A percentile compares a stretch with the other conserved stretches of the same genome.
These are phyloP conservation scores for Colletotrichum trifolii DNA, from an alignment of 2,329 filamentous ascomycete genomes.

Conservation along the genomic window DNA sequence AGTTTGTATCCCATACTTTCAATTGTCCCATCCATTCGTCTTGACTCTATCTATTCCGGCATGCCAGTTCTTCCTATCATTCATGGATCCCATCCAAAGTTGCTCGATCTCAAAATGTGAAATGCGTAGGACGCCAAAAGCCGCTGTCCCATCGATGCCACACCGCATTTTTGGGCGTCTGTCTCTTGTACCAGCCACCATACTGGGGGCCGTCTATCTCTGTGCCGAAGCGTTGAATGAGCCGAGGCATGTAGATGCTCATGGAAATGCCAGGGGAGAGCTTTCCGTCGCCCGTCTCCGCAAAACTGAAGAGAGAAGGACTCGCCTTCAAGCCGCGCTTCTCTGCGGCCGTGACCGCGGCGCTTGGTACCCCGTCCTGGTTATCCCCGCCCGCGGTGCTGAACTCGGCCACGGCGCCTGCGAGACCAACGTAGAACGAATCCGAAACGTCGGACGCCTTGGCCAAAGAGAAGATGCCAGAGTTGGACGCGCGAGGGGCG, in stretches of 20 bases:
- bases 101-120: slow-evolving; percentile 10
- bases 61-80: too few relatives aligned
- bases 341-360: slow-evolving; percentile 20
- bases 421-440: slow-evolving; percentile 62
- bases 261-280: slow-evolving; percentile 29
- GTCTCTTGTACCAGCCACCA: slow-evolving; percentile 15
- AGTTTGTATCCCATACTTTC: too few relatives aligned
- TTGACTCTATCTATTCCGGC: too few relatives aligned
- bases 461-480: slow-evolving; percentile 58
- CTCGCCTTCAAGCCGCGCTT: slow-evolving; percentile 29
- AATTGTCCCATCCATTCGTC: too few relatives aligned
- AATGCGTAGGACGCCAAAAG: slow-evolving; percentile 35
- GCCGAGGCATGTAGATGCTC: slow-evolving; percentile 34
- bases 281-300: slow-evolving; percentile 44
- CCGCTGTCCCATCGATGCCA: slow-evolving; percentile 34
- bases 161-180: slow-evolving; percentile 22
- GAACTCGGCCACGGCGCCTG: slow-evolving; percentile 60
- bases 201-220: slow-evolving; percentile 26
- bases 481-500: slow-evolving; percentile 34
- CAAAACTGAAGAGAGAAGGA: slow-evolving; percentile 38
- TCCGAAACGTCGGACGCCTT: slow-evolving; percentile 58
- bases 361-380: slow-evolving; percentile 4
- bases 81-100: too few relatives aligned
- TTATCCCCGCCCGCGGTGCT: slow-evolving; percentile 9
- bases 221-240: slow-evolving; percentile 32